These are phyloP conservation scores for Solanum virginianum DNA, from an alignment of 257 asterid genomes.

Conservation along the genomic window DNA sequence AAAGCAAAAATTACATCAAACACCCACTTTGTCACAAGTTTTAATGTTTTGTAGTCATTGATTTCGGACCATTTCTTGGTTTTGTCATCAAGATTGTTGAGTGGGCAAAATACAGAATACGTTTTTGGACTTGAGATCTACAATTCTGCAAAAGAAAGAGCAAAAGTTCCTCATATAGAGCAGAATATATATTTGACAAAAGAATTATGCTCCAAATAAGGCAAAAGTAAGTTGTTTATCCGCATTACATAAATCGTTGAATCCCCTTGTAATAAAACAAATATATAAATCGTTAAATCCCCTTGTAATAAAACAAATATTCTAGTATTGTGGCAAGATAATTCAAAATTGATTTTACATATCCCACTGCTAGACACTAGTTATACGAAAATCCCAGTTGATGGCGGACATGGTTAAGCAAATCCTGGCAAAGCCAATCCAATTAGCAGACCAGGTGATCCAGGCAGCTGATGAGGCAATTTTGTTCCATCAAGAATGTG, in stretches of 20 bases:
- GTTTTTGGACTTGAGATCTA: background rate
- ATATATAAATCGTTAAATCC: background rate
- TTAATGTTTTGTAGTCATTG: background rate
- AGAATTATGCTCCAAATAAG: background rate
- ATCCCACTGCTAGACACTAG: background rate
- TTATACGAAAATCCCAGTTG: background rate
- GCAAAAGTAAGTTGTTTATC: background rate
- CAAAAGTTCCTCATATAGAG: background rate
- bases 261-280: background rate
- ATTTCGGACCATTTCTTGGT: background rate
- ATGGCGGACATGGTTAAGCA: slow-evolving; percentile 35
- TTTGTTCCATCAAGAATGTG: slow-evolving; percentile 17
- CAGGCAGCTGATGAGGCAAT: slow-evolving; percentile 28
- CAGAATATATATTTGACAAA: background rate
- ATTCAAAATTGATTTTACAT: background rate
- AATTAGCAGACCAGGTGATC: slow-evolving; percentile 27
- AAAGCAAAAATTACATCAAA: background rate
- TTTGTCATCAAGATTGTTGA: background rate
- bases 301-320: background rate
- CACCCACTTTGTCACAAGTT: background rate
- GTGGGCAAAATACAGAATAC: background rate
- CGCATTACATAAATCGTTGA: background rate
- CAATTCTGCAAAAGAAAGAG: background rate
- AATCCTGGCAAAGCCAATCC: slow-evolving; percentile 34
- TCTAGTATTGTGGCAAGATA: background rate